These are phyloP conservation scores for Eucalyptus marginata DNA, from an alignment of 345 rosid species.

Conservation along the genomic window DNA sequence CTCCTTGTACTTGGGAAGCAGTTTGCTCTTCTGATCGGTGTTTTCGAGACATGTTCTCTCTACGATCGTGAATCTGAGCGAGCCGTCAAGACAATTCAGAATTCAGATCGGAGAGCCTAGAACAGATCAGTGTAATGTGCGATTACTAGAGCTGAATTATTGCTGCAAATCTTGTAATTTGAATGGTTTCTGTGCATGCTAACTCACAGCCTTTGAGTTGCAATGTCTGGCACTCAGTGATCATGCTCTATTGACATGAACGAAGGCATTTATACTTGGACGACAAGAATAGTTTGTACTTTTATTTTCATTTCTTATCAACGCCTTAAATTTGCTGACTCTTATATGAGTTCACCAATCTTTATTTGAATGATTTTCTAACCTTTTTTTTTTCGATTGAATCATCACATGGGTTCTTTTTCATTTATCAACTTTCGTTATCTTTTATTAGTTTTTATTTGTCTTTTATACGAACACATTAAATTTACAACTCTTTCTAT, in stretches of 20 bases:
- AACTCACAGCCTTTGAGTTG: background rate
- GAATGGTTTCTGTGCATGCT: background rate
- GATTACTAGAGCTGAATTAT: background rate
- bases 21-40: background rate
- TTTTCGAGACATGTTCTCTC: background rate
- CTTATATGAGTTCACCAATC: background rate
- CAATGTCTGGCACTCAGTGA: background rate
- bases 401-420: background rate
- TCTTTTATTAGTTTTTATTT: background rate
- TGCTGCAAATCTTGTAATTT: background rate
- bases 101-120: background rate
- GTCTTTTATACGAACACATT: background rate
- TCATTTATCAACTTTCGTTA: background rate
- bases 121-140: background rate
- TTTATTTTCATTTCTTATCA: background rate
- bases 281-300: background rate
- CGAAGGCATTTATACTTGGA: background rate
- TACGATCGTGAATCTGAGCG: background rate
- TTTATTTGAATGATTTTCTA: background rate
- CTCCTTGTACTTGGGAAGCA: background rate
- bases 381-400: background rate
- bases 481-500: background rate
- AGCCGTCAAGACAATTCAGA: background rate
- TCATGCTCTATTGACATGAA: background rate
- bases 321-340: background rate